Conservation (phyloP, 225 moss, liverwort and hornwort genomes). For the Neckera pumila region DNA sequence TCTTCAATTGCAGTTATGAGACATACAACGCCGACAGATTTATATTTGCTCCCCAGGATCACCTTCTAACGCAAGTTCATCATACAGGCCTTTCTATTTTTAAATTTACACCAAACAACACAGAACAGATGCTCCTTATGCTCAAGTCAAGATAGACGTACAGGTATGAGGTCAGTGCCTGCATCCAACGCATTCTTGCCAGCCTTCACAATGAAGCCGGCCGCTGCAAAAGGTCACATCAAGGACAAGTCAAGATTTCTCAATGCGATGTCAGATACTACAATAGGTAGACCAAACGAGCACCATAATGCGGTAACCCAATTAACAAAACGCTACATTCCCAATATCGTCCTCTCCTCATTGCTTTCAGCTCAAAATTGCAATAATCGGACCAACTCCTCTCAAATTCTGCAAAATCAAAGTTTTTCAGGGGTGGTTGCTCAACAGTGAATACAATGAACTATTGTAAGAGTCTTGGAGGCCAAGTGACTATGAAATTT, state of each 20-base stretch:
- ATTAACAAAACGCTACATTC: background rate
- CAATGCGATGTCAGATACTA: background rate
- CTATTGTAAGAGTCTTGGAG: background rate
- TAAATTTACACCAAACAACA: background rate
- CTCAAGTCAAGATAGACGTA: conserved; percentile 19
- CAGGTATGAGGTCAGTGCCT: conserved; percentile 70
- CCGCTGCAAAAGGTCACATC: conserved; percentile 35
- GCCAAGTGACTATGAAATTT: background rate
- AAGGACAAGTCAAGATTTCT: background rate
- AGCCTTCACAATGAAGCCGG: conserved; percentile 50
- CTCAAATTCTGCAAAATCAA: background rate
- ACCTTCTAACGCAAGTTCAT: background rate
- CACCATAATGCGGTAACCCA: background rate
- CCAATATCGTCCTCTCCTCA: background rate
- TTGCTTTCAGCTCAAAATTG: background rate
- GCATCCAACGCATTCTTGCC: conserved; percentile 71
- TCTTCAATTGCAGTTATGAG: background rate
- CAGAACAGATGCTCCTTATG: background rate
- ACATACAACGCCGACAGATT: background rate
- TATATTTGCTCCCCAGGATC: background rate
- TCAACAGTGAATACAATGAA: background rate
- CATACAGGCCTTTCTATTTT: background rate
- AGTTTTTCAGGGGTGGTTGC: background rate
- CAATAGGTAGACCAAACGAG: background rate
- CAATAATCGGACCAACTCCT: background rate